Evolutionary conservation across 2,329 filamentous ascomycete species (phyloP), one percentile per base, ranked within the genome.

Genomic region (Lachnellula cervina): DNA sequence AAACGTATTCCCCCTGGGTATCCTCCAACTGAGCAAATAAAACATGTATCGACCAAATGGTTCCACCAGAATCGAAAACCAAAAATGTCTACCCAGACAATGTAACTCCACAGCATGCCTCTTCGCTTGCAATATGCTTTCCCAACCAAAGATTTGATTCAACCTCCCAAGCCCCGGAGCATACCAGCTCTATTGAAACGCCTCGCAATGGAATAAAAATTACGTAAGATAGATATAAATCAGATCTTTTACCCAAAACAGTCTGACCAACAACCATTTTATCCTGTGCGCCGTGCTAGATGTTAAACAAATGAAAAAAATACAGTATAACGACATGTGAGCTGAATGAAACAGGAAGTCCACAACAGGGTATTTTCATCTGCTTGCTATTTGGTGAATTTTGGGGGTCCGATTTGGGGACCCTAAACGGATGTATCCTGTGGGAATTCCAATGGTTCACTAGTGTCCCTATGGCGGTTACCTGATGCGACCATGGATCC

Each of bases 291-390:
- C 62, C 62, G 54, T 59, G 62, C 62, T 61, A 21, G 49, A 55
- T 49, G 52, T 21, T 32, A 48, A 55, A 48, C 45, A 25, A 56
- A 57, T 51, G 40, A 54, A 61, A 51, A 53, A 56, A 50, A 53
- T 64, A 64, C 62, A 64, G 34, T 62, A 59, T 59, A 58, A 60
- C 45, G 44, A 64, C 55, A 62, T 58, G 52, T 46, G 35, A 16
- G 44, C 55, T 23, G 40, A 49, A 28, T 32, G 47, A 42, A 45
- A 52, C 47, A 49, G 23, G 25, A 46, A 32, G 44, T 52, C 51
- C 54, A 38, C 9, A 13, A 35, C 0, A 4, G 14, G 35, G n/a
- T n/a, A 40, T 56, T 58, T 55, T 56, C 47, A 47, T 50, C 51
- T 45, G 48, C 35, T 54, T 51, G 54, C 48, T 44, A 37, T 58